These are phyloP conservation scores for Pterocarpus macrocarpus DNA, from an alignment of 306 rosid species.

Conservation along the genomic window DNA sequence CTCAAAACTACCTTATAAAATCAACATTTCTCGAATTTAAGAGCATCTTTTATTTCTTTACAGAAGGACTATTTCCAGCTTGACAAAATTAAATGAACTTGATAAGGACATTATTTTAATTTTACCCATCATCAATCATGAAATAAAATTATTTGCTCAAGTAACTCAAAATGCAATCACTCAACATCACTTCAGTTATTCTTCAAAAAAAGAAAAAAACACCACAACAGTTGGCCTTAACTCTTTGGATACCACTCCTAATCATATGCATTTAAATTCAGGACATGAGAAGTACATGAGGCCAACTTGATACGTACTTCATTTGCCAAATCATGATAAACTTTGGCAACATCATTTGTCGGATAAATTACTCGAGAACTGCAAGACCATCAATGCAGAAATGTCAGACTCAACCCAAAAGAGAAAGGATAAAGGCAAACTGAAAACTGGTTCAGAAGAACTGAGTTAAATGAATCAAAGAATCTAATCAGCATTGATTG, in stretches of 20 bases:
- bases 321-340: slow-evolving; percentile 83
- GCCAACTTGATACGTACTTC: slow-evolving; percentile 62
- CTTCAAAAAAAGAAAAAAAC: neutral
- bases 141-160: slow-evolving; percentile 20
- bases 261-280: slow-evolving; percentile 35
- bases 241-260: slow-evolving; percentile 19
- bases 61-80: neutral
- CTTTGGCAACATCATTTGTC: slow-evolving; percentile 69
- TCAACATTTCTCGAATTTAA: neutral
- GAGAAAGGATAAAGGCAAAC: slow-evolving; percentile 12
- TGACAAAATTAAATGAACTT: slow-evolving; percentile 27
- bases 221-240: neutral
- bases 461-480: slow-evolving; percentile 26
- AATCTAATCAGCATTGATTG: slow-evolving; percentile 28
- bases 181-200: slow-evolving; percentile 4
- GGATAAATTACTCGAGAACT: slow-evolving; percentile 86
- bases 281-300: slow-evolving; percentile 20
- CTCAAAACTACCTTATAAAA: neutral
- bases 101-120: neutral
- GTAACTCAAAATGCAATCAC: slow-evolving; percentile 33
- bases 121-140: neutral
- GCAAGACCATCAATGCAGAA: slow-evolving; percentile 51
- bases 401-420: slow-evolving; percentile 15
- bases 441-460: slow-evolving; percentile 16
- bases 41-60: slow-evolving; percentile 22